Conservation (phyloP, 306 rosid species). For the Rosa chinensis region DNA sequence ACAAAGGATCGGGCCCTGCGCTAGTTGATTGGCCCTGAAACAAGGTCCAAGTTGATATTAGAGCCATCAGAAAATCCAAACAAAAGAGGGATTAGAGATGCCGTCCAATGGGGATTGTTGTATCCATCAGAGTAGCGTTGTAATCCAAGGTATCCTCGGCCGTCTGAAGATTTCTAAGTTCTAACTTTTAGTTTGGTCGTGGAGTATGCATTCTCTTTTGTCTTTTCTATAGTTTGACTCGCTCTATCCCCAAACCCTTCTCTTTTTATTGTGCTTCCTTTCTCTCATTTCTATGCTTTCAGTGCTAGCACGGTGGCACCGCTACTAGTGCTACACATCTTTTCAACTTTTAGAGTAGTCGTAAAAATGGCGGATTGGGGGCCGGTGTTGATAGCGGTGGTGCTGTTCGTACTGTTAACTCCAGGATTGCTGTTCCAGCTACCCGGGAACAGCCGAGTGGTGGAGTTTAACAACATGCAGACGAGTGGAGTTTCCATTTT, state of each 20-base stretch:
- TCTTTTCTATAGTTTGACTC: not conserved
- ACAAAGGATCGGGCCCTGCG: not conserved
- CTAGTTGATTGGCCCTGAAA: too few species aligned
- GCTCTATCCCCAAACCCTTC: not conserved
- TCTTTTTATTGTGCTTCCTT: constrained; percentile 18
- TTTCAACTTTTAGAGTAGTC: not conserved
- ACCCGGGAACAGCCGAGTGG: constrained; percentile 62
- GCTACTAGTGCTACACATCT: not conserved
- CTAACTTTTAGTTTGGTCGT: constrained; percentile 1
- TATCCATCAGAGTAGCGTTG: not conserved
- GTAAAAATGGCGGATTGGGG: constrained; percentile 80
- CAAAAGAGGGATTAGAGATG: not conserved
- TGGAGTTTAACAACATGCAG: constrained; percentile 58
- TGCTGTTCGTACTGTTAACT: constrained; percentile 61
- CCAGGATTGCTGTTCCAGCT: constrained; percentile 77
- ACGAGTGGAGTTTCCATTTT: constrained; percentile 71
- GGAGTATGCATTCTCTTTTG: not conserved
- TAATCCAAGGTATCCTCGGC: not conserved
- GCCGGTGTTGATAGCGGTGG: constrained; percentile 55
- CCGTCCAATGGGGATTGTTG: constrained; percentile 10
- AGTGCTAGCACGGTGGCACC: not conserved
- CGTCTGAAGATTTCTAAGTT: constrained; percentile 14
- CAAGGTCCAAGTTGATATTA: not conserved
- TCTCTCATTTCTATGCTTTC: not conserved
- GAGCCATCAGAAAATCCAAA: not conserved